Evolutionary conservation across 208 protist genomes (phyloP), one percentile per base, ranked within the genome.

Genomic region (Trypanosoma congolense): DNA sequence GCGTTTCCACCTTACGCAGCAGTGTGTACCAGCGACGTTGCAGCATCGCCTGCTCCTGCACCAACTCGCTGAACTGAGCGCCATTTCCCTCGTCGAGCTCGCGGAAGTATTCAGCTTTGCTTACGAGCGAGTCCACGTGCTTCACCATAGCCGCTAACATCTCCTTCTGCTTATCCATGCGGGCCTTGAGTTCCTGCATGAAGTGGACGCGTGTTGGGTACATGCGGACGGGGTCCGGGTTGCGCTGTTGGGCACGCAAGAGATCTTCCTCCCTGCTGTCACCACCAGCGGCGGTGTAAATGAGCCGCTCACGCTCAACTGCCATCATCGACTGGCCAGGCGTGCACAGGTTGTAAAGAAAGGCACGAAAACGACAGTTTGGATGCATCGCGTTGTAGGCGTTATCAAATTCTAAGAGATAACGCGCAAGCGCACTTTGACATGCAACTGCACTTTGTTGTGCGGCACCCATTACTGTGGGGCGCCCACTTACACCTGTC

Each of bases 291-390:
- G 71, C 51, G 14, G 58, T 60, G 18, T 75, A 67, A n/a, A 82
- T 74, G 65, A 77, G 77, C 44, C 84, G 79, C 41, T 86, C 77
- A 8, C 70, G 61, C 63, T 85, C 69, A 28, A 92, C 70, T 3
- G 74, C 77, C 33, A 72, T 69, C 29, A 63, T 68, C 29, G 44
- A 65, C 43, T 80, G 71, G 2, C 77, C 77, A 4, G 74, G 61
- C 0, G 64, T 56, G 59, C 84, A 92, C 16, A 60, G 55, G 56
- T 92, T 92, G 71, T 84, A 92, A 30, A 92, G 64, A 57, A 92
- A 84, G 47, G 75, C 44, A 28, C 77, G 79, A 59, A 92, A 92
- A 40, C 70, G 66, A 54, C 83, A 91, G 47, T 77, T 68, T 4
- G 71, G 61, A 25, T 80, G 54, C 1, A 87, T 65, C 18, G 83